Base-by-base conservation (phyloP, 768 basidiomycete genomes). In the Collybia mongolica region DNA sequence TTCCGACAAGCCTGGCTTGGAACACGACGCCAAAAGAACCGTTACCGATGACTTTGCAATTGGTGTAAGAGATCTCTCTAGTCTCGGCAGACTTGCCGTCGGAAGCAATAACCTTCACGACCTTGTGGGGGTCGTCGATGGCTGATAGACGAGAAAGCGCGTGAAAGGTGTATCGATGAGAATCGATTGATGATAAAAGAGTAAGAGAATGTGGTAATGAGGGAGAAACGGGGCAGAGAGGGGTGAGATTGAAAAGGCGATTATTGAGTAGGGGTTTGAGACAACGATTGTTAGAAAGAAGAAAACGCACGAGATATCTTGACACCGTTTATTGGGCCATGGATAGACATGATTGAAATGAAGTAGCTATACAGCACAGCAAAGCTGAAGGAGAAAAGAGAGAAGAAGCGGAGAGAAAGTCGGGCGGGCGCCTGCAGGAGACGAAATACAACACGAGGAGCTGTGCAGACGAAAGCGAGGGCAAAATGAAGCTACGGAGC, bases 21-120 rank as follows among this genome's bases (percentile, higher is more conserved):
- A 95, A 98, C 56, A 99, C 97, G 69, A 99, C 95, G 60, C 97
- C 97, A 63, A 99, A 99, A 51, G 93, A 96, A 70, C 97, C 97
- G 65, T 99, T 98, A 49, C 97, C 97, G 64, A 95, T 90, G 65
- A 99, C 92, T 74, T 97, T 98, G 80, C 90, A 96, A 69, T 91
- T 94, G 60, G 91, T 97, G 76, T 99, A 99, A 42, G 86, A 81
- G 62, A 98, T 84, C 60, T 94, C 89, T 63, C 81, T 80, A 55
- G 89, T 86, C 44, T 90, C 88, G 61, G 91, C 93, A 5, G 86
- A 75, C 82, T 95, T 98, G 72, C 97, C 97, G 63, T 95, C 90
- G 54, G 88, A 91, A 51, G 95, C 96, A 66, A 90, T 79, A 62
- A 99, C 97, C 69, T 91, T 93, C 76, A 96, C 88, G 64, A 97